Evolutionary conservation across 345 rosid species (phyloP).

Genomic region (Eutrema japonicum): DNA sequence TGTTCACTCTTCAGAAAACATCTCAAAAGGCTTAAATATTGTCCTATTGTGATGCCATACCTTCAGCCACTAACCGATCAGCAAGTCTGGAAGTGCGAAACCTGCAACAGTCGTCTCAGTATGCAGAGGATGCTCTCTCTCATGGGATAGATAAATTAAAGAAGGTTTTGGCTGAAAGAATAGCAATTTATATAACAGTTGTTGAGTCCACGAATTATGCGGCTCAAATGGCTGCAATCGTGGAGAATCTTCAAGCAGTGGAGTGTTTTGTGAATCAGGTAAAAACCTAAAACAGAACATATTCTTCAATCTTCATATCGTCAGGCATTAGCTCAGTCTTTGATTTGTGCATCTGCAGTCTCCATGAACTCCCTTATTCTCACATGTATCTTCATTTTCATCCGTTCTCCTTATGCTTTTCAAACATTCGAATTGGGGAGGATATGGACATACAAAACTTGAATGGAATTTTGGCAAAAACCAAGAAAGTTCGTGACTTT

Average conservation of each 20-base stretch:
- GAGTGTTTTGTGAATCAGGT: conserved; percentile 87
- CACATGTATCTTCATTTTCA: neutral
- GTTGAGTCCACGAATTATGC: conserved; percentile 42
- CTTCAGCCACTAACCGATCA: too few species aligned
- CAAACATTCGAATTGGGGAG: neutral
- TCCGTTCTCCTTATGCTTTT: too few species aligned
- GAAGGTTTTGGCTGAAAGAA: conserved; percentile 56
- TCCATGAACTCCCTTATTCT: neutral
- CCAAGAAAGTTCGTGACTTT: neutral
- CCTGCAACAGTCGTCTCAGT: too few species aligned
- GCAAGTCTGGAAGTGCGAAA: too few species aligned
- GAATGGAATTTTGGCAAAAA: neutral
- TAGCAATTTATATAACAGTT: conserved; percentile 46
- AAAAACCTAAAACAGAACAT: neutral
- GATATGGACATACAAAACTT: neutral
- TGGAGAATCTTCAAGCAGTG: conserved; percentile 66
- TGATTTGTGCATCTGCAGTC: conserved; percentile 5
- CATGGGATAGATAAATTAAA: conserved; percentile 70
- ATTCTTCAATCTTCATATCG: neutral
- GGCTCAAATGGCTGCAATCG: conserved; percentile 55
- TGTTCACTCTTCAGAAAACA: too few species aligned
- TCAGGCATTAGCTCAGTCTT: neutral
- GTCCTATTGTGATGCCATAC: too few species aligned
- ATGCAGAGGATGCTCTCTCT: conserved; percentile 59
- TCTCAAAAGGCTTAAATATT: too few species aligned